These are phyloP conservation scores for Tulasnella sp. DNA, from an alignment of 768 basidiomycete species.

Conservation along the genomic window DNA sequence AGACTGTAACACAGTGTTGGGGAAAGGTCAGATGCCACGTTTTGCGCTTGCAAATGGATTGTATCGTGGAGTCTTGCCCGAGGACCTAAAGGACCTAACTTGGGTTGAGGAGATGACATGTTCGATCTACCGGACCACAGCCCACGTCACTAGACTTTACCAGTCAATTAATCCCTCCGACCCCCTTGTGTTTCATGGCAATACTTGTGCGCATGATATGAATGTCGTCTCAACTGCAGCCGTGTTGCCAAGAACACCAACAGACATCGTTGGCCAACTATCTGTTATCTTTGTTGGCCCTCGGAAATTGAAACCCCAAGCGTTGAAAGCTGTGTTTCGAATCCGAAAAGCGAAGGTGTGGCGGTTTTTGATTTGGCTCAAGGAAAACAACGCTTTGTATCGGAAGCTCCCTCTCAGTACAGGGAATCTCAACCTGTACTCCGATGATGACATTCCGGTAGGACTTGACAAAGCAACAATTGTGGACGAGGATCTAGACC, in stretches of 20 bases:
- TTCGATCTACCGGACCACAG: conserved; percentile 21
- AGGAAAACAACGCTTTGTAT: conserved; percentile 42
- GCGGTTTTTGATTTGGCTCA: conserved; percentile 40
- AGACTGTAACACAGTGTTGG: not conserved
- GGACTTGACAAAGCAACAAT: conserved; percentile 33
- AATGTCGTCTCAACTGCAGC: conserved; percentile 38
- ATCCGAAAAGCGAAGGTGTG: conserved; percentile 36
- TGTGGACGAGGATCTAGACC: not conserved
- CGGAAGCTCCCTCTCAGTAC: conserved; percentile 6
- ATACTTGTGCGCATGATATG: conserved; percentile 40
- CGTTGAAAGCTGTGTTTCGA: conserved; percentile 32
- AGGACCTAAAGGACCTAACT: conserved; percentile 17
- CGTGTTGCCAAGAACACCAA: conserved; percentile 36
- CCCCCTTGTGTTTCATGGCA: conserved; percentile 26
- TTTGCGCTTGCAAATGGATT: conserved; percentile 19
- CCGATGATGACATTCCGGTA: conserved; percentile 34
- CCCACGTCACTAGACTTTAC: conserved; percentile 26
- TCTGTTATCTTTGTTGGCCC: conserved; percentile 39
- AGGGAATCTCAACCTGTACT: conserved; percentile 26
- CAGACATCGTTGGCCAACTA: conserved; percentile 36
- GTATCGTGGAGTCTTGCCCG: conserved; percentile 17
- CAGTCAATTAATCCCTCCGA: not conserved
- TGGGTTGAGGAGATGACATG: conserved; percentile 30
- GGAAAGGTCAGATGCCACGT: not conserved
- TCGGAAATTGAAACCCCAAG: conserved; percentile 31